Percentiles rank a stretch among this genome's conserved stretches.
These are phyloP conservation scores for Cladorrhinum sp. DNA, from an alignment of 2,329 filamentous ascomycete genomes.

Conservation along the genomic window DNA sequence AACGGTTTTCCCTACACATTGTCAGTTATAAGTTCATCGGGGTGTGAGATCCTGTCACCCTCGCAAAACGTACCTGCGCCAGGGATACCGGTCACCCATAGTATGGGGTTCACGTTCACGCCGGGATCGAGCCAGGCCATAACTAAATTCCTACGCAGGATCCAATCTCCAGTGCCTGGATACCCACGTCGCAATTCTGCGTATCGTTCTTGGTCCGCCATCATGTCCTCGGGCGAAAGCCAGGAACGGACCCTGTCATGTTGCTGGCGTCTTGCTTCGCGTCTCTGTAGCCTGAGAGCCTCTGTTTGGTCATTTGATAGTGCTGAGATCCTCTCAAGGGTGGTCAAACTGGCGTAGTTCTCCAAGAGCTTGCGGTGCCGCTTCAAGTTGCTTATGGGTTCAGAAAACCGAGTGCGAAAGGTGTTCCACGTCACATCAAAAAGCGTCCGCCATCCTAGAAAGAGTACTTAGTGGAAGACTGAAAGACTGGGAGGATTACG, in stretches of 20 bases:
- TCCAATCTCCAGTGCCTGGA: slow-evolving; percentile 11
- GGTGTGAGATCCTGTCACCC: background rate
- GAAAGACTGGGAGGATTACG: background rate
- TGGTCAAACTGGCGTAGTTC: slow-evolving; percentile 3
- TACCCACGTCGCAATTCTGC: background rate
- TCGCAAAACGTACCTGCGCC: slow-evolving; percentile 10
- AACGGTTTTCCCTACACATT: background rate
- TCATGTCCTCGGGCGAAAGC: slow-evolving; percentile 11
- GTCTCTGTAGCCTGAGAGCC: slow-evolving; percentile 3
- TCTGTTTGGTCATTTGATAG: slow-evolving; percentile 7
- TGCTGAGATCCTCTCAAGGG: slow-evolving; percentile 4
- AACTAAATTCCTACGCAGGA: slow-evolving; percentile 3
- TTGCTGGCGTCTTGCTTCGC: slow-evolving; percentile 6
- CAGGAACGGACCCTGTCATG: slow-evolving; percentile 8
- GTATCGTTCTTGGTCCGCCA: slow-evolving; percentile 8
- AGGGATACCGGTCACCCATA: slow-evolving; percentile 12
- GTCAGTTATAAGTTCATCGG: background rate
- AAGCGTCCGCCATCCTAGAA: slow-evolving; percentile 6
- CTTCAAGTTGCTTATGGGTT: slow-evolving; percentile 9
- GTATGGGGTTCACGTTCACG: slow-evolving; percentile 7
- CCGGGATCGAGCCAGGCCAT: slow-evolving; percentile 5
- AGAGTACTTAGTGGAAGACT: background rate
- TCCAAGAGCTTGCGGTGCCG: slow-evolving; percentile 5
- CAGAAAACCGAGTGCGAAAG: slow-evolving; percentile 9
- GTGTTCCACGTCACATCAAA: slow-evolving; percentile 9